Conservation (phyloP, 2,329 filamentous ascomycete species). For the Ophiobolus disseminans region DNA sequence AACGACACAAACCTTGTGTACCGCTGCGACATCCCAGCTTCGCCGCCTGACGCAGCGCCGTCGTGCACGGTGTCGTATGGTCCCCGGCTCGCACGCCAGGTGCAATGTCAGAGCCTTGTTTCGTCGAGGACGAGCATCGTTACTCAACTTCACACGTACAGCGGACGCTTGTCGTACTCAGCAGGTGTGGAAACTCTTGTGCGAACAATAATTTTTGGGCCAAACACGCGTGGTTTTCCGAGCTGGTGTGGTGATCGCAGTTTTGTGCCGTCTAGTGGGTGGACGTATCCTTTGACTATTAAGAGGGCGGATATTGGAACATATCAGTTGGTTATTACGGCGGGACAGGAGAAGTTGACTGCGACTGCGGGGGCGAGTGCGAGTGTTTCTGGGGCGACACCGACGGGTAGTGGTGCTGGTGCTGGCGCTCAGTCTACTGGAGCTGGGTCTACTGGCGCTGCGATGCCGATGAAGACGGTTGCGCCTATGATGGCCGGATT, state of each 20-base stretch:
- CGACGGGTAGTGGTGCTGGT: neutral
- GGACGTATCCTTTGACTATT: neutral
- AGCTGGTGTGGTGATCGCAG: neutral
- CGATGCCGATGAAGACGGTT: conserved; percentile 2
- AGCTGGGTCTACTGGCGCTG: neutral
- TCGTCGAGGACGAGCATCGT: neutral
- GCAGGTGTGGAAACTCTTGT: conserved; percentile 8
- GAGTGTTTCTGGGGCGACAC: neutral
- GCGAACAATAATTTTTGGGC: neutral
- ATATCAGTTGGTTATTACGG: conserved; percentile 11
- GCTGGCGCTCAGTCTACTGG: neutral
- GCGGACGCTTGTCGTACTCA: neutral
- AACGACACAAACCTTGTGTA: neutral
- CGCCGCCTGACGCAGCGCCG: neutral
- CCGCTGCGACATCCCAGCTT: neutral
- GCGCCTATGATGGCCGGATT: conserved; percentile 1
- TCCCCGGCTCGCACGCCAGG: neutral
- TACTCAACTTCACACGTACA: neutral
- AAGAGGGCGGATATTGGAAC: neutral
- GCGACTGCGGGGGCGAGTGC: conserved; percentile 6
- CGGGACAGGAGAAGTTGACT: conserved; percentile 9
- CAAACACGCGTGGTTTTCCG: neutral
- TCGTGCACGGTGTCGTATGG: conserved; percentile 5
- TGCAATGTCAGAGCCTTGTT: neutral
- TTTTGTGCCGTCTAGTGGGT: neutral